Evolutionary conservation across 2,329 filamentous ascomycete genomes (phyloP), one percentile per base, ranked within the genome.

Genomic region (Orbilia javanica): DNA sequence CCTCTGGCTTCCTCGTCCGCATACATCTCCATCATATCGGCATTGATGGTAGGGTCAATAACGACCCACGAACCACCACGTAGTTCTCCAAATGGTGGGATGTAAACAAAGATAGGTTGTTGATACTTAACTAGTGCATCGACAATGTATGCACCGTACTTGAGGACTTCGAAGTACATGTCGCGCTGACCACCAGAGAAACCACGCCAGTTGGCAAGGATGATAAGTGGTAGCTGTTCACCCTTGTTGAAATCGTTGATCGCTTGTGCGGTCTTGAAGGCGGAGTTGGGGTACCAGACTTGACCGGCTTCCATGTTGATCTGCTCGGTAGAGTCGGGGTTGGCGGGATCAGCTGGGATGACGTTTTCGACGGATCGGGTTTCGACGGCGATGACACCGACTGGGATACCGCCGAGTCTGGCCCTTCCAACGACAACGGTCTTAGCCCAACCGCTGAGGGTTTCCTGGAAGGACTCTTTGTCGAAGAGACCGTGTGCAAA

Each of bases 161-260:
- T 99, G 85, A 99, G 90, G 15, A 99, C 96, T 86, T 99, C 96
- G 87, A 98, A 97, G 90, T 96, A 99, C 96, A 99, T 99, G 86
- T 99, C 96, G 82, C 95, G 93, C 87, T 99, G 96, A 80, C 96
- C 96, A 87, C 96, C 96, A 81, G 96, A 99, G 93, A 99, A 99
- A 88, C 96, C 96, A 90, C 96, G 92, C 96, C 96, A 99, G 89
- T 99, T 99, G 86, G 96, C 96, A 80, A 99, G 90, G 84, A 99
- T 99, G 94, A 99, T 98, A 81, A 99, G 87, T 72, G 96, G 96
- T 83, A 99, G 88, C 87, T 99, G 96, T 87, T 99, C 96, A 84
- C 96, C 96, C 81, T 97, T 90, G 90, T 99, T 99, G 90, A 99
- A 99, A 87, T 99, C 96, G 83, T 92, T 94, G 87, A 99, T 97